These are phyloP conservation scores for Agrocybe chaxingu DNA, from an alignment of 768 basidiomycete genomes.

Conservation along the genomic window DNA sequence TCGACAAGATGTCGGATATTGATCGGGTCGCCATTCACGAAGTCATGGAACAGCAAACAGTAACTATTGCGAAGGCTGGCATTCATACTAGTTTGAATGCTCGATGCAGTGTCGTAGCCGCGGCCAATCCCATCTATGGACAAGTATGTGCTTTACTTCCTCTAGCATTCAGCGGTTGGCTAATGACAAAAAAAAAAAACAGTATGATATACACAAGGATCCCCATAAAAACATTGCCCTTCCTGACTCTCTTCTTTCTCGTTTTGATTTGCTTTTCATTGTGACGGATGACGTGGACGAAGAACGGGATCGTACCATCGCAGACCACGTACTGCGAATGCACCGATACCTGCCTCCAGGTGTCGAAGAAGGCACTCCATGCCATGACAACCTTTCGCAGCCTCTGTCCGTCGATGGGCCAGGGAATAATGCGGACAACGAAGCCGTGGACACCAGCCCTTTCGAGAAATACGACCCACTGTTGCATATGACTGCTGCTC, in stretches of 20 bases:
- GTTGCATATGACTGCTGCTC: slow-evolving; percentile 80
- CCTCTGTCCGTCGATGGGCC: slow-evolving; percentile 86
- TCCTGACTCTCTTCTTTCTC: slow-evolving; percentile 94
- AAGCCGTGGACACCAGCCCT: slow-evolving; percentile 69
- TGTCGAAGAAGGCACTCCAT: slow-evolving; percentile 93
- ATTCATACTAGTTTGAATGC: slow-evolving; percentile 99
- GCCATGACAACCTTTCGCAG: slow-evolving; percentile 84
- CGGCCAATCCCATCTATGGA: slow-evolving; percentile 98
- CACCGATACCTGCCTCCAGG: slow-evolving; percentile 96
- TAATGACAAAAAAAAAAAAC: slow-evolving; percentile 13
- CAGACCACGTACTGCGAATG: slow-evolving; percentile 96
- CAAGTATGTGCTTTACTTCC: slow-evolving; percentile 52
- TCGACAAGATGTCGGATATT: slow-evolving; percentile 99
- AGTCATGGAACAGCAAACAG: slow-evolving; percentile 99
- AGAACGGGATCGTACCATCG: slow-evolving; percentile 87
- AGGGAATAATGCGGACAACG: slow-evolving; percentile 45
- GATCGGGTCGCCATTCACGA: slow-evolving; percentile 99
- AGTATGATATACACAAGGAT: slow-evolving; percentile 99
- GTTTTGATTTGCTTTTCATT: slow-evolving; percentile 97
- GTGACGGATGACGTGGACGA: slow-evolving; percentile 99
- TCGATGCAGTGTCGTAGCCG: slow-evolving; percentile 95
- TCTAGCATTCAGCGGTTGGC: slow-evolving; percentile 4
- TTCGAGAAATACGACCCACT: slow-evolving; percentile 98
- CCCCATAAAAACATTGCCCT: slow-evolving; percentile 98
- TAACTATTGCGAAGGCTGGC: slow-evolving; percentile 98